These are phyloP conservation scores for Pseudoscleropodium purum DNA, from an alignment of 225 moss, liverwort and hornwort species.

Conservation along the genomic window DNA sequence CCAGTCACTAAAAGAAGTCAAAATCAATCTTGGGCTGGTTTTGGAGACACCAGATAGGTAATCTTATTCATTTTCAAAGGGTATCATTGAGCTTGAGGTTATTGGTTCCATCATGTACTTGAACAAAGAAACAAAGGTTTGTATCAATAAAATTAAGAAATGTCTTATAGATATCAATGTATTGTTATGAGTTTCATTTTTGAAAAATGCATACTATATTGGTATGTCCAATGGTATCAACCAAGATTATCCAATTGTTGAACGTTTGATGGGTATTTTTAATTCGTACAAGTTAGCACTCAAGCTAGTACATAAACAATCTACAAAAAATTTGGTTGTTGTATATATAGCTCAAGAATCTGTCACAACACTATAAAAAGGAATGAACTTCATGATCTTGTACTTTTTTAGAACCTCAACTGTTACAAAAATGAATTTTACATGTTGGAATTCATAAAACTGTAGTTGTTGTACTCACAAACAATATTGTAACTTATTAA, in stretches of 20 bases:
- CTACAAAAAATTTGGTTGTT: accelerated
- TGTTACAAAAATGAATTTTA: background rate
- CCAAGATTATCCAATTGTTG: background rate
- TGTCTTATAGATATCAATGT: background rate
- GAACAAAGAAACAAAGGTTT: background rate
- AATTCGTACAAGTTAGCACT: background rate
- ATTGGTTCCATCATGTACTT: background rate
- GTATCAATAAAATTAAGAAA: background rate
- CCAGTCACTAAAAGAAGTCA: background rate
- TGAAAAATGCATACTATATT: background rate
- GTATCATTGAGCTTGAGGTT: background rate
- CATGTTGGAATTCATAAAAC: background rate
- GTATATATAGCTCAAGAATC: background rate
- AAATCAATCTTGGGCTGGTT: accelerated
- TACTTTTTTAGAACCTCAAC: background rate
- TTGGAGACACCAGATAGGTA: accelerated
- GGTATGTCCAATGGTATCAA: background rate
- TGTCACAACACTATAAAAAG: background rate
- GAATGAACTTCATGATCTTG: background rate
- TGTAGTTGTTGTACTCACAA: background rate
- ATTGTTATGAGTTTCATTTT: background rate
- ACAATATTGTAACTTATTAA: background rate
- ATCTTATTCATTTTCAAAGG: too few species aligned
- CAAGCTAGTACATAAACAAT: background rate
- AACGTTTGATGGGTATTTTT: background rate